phyloP scores from a whole-genome alignment of 2,329 filamentous ascomycete species.

The Alternaria sp. region DNA sequence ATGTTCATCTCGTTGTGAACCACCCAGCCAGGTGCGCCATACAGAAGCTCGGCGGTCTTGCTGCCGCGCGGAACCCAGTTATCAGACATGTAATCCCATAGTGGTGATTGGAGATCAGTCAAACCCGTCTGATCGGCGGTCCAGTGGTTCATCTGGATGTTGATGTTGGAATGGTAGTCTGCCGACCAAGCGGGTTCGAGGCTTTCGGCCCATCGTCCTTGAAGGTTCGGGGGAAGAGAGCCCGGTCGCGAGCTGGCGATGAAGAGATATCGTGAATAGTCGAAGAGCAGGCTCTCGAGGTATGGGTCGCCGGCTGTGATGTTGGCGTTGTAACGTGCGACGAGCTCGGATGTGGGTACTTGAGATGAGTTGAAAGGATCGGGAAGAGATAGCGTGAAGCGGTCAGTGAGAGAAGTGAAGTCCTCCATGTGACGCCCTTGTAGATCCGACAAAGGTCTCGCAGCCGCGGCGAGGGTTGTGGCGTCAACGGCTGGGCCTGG shows the following conservation, averaged over 20 bases:
- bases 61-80: conserved; percentile 62
- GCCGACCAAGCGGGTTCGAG: conserved; percentile 57
- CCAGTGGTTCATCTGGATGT: conserved; percentile 69
- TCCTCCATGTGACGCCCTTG: conserved; percentile 49
- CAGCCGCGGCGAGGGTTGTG: conserved; percentile 41
- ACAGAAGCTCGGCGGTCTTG: conserved; percentile 61
- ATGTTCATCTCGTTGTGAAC: conserved; percentile 65
- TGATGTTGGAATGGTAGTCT: conserved; percentile 66
- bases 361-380: conserved; percentile 52
- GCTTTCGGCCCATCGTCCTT: conserved; percentile 61
- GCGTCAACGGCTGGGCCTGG: conserved; percentile 50
- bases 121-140: conserved; percentile 60
- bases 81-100: conserved; percentile 61
- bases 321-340: conserved; percentile 36
- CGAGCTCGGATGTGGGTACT: conserved; percentile 47
- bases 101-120: conserved; percentile 51
- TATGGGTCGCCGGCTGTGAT: conserved; percentile 55
- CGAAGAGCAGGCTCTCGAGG: conserved; percentile 60
- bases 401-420: conserved; percentile 48
- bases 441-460: conserved; percentile 43
- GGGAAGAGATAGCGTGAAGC: conserved; percentile 55
- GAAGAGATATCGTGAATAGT: conserved; percentile 61
- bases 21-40: conserved; percentile 63
- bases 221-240: conserved; percentile 61
- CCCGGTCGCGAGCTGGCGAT: conserved; percentile 61